Base-by-base conservation (phyloP, 768 basidiomycete genomes). In the Xerocomellus amylosporus region DNA sequence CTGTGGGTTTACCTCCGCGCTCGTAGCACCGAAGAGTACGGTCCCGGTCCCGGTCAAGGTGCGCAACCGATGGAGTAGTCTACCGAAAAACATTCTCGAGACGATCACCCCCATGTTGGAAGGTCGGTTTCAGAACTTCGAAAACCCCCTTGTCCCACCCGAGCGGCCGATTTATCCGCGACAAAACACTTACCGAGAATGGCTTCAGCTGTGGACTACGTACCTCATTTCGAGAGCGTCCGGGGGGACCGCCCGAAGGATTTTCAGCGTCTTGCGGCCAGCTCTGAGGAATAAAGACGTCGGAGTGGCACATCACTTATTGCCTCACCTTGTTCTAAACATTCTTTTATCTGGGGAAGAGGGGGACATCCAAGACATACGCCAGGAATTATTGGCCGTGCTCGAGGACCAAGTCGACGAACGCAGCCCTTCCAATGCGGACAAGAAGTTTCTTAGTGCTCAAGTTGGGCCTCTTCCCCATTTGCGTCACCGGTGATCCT, bases 241-340 rank as follows among this genome's bases (percentile, higher is more conserved):
- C 2, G 83, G 84, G 19, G 58, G 60, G 3, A 77, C 74, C 47
- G 90, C 92, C 14, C 76, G 77, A 58, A 72, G 66, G 19, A 84
- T 98, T 33, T 99, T 98, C 65, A 74, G 79, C 9, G 84, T 86
- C 8, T 91, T 97, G 64, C 81, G 84, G 22, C 82, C 86, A 12
- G 85, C 89, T 0, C 79, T 98, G 22, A 80, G 85, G 31, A 88
- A 86, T 64, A 91, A 90, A 59, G 97, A 99, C 69, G 94, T 94
- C 12, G 84, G 85, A n/a, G 88, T 98, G n/a, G 92, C 95, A 1
- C 90, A 87, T 62, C 85, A 90, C 64, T 73, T 99, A 28, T 79
- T 99, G 19, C 96, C 97, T 8, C 94, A 98, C 66, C 79, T 99
- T 17, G 87, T 97, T 4, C 74, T 98, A 43, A 89, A 93, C 60